Evolutionary conservation across 2,329 filamentous ascomycete genomes (phyloP), one percentile per base, ranked within the genome.

Genomic region (Monosporascus cannonballus): DNA sequence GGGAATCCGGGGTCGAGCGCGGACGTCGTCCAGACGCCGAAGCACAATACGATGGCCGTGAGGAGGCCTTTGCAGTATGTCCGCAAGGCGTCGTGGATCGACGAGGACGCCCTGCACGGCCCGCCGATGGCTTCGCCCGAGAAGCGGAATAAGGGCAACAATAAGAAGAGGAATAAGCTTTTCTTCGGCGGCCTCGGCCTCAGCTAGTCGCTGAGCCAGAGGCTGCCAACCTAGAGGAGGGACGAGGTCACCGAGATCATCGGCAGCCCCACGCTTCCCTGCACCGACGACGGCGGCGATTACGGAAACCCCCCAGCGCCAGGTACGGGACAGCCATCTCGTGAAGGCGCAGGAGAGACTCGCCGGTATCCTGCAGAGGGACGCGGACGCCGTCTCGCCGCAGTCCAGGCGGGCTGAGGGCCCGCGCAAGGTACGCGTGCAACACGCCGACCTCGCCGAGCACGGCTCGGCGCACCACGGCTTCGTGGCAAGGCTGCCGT

Each of bases 71-170:
- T 27, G 20, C 42, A 46, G 8, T 24, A 62, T 30, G 56, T 64
- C 17, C 63, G 59, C 50, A 69, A 59, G 60, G 63, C 56, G 9
- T 72, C 70, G 18, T 80, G 76, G 76, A 74, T 78, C 27, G 76
- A 78, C 52, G 77, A 78, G 57, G 76, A 80, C 48, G 72, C 70
- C 51, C 65, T 77, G n/a, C 76, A 78, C 53, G 76, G 76, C 4
- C 76, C 76, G 9, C 69, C 66, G 57, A 61, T 76, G 48, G 68
- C 60, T 38, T 69, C 64, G 54, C 59, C 61, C 18, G 49, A 47
- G 45, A 61, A 59, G 30, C 30, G 30, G 45, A 41, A 52, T 14
- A 57, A 56, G 44, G 51, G 39, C 38, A 39, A 20, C 39, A 53
- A 49, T 38, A 57, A 53, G 7, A 61, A 52, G 36, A 46, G 56